Evolutionary conservation across 2,329 filamentous ascomycete species (phyloP).

Genomic region (Metarhizium guizhouense): DNA sequence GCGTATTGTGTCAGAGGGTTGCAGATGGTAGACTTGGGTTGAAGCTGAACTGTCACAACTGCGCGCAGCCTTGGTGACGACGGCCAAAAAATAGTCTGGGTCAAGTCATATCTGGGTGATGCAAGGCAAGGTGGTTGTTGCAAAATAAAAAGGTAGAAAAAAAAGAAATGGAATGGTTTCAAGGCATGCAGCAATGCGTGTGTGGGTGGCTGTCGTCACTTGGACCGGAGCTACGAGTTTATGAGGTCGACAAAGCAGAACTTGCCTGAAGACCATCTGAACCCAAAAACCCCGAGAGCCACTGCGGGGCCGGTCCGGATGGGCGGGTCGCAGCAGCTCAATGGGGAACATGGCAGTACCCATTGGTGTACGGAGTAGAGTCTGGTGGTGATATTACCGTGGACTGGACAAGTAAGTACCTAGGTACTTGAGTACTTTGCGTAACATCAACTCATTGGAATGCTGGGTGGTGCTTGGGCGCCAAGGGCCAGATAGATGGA

Average conservation of each 20-base stretch:
- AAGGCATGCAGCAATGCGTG: no score
- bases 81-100: background rate
- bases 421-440: no score
- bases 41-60: background rate
- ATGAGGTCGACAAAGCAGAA: background rate
- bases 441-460: no score
- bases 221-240: background rate
- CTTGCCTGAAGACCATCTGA: background rate
- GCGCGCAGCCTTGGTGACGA: background rate
- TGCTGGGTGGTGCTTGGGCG: no score
- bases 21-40: background rate
- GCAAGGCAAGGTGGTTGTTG: background rate
- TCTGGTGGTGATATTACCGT: no score
- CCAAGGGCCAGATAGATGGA: no score
- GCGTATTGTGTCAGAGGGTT: background rate
- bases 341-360: no score
- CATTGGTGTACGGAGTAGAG: no score
- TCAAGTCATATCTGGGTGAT: background rate
- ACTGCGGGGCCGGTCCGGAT: slow-evolving; percentile 7
- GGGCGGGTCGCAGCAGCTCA: slow-evolving; percentile 2
- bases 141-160: no score
- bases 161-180: no score
- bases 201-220: background rate
- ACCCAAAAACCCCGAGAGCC: background rate
- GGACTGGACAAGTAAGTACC: no score